These are phyloP conservation scores for Picea glauca DNA, from an alignment of 75 land plant species.

Conservation along the genomic window DNA sequence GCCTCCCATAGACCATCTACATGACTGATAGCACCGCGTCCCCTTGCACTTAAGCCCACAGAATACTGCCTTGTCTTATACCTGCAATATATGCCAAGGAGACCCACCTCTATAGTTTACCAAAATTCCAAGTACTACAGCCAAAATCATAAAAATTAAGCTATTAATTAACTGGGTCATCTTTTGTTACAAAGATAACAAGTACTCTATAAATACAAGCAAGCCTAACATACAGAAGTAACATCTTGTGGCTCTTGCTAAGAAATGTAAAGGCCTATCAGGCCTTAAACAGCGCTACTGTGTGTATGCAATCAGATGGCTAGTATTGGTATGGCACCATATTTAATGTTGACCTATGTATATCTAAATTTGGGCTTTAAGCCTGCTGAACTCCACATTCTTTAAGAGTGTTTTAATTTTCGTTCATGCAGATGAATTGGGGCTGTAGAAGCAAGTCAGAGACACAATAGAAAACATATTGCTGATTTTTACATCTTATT, in stretches of 20 bases:
- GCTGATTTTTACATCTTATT: no score
- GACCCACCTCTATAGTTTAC: neutral
- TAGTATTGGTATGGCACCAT: neutral
- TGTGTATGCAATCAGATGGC: neutral
- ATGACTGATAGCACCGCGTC: constrained; percentile 31
- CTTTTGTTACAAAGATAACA: neutral
- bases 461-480: no score
- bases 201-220: neutral
- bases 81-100: constrained; percentile 9
- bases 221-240: neutral
- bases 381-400: no score
- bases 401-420: no score
- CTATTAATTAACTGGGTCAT: neutral
- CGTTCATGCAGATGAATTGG: no score
- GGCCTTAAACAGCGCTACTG: neutral
- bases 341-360: neutral
- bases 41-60: constrained; percentile 38
- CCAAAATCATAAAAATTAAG: neutral
- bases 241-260: neutral
- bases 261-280: neutral
- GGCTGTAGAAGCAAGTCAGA: no score
- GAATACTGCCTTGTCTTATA: constrained; percentile 34
- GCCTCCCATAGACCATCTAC: constrained; percentile 36
- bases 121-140: neutral
- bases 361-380: neutral